phyloP scores from a whole-genome alignment of 2,329 filamentous ascomycete species.

The Pseudogymnoascus sp. region DNA sequence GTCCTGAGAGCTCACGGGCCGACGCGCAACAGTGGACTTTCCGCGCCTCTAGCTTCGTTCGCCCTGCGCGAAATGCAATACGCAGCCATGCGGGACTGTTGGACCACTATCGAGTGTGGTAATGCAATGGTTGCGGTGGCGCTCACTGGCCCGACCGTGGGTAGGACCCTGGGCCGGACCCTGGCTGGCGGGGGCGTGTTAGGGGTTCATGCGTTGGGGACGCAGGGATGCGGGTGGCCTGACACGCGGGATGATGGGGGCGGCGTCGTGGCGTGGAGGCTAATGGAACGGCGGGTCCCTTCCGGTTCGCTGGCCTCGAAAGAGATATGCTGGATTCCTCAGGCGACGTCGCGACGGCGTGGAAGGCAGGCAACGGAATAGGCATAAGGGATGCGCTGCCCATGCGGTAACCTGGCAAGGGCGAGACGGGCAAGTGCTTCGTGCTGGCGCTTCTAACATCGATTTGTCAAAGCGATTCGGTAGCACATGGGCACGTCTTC shows the following conservation, averaged over 20 bases:
- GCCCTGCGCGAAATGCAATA: not conserved
- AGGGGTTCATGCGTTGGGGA: not conserved
- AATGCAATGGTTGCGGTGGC: not conserved
- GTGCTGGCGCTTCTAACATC: not conserved
- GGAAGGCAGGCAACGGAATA: not conserved
- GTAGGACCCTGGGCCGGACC: not conserved
- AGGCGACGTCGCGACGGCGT: not conserved
- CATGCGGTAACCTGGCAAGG: not conserved
- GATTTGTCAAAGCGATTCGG: not conserved
- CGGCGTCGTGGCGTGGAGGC: not conserved
- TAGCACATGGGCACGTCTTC: not conserved
- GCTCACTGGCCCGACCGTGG: not conserved
- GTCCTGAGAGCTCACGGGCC: not conserved
- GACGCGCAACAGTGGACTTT: not conserved
- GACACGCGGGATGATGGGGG: not conserved
- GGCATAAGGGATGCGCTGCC: not conserved
- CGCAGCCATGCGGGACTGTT: not conserved
- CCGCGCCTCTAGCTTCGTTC: not conserved
- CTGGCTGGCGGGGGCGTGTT: not conserved
- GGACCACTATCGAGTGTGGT: not conserved
- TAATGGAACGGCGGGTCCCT: conserved; percentile 6
- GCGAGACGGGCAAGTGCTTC: not conserved
- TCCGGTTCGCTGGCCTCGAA: not conserved
- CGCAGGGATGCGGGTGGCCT: not conserved
- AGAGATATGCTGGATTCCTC: not conserved